These are phyloP conservation scores for Primulina tabacum DNA, from an alignment of 257 asterid genomes.

Conservation along the genomic window DNA sequence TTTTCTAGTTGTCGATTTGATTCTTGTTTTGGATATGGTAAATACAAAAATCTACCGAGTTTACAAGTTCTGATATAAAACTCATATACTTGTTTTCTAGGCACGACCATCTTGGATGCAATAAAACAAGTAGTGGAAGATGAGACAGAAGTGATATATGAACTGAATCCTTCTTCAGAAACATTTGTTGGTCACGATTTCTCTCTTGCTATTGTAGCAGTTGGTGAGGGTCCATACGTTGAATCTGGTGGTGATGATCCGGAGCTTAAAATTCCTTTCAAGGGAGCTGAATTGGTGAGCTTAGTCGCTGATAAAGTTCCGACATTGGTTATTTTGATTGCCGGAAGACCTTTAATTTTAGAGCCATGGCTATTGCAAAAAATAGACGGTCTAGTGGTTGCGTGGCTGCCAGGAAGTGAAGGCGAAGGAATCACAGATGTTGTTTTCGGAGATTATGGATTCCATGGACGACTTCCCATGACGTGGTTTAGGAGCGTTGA, in stretches of 20 bases:
- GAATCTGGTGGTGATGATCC: conserved; percentile 74
- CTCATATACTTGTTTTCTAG: conserved; percentile 33
- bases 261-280: conserved; percentile 56
- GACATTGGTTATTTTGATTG: conserved; percentile 57
- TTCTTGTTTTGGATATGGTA: no score
- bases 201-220: conserved; percentile 65
- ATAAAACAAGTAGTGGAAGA: conserved; percentile 55
- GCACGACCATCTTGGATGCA: conserved; percentile 83
- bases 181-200: conserved; percentile 54
- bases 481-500: conserved; percentile 75
- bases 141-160: conserved; percentile 57
- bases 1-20: neutral
- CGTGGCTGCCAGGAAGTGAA: conserved; percentile 90
- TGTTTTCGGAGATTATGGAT: conserved; percentile 63
- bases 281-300: conserved; percentile 55
- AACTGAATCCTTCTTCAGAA: conserved; percentile 53
- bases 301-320: conserved; percentile 69
- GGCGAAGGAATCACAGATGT: conserved; percentile 78
- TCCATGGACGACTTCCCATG: conserved; percentile 70
- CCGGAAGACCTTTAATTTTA: conserved; percentile 75
- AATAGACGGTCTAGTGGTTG: conserved; percentile 57
- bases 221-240: conserved; percentile 82
- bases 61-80: neutral
- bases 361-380: conserved; percentile 58
- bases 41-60: neutral